These are phyloP conservation scores for Eucalyptus marginata DNA, from an alignment of 345 rosid species.

Conservation along the genomic window DNA sequence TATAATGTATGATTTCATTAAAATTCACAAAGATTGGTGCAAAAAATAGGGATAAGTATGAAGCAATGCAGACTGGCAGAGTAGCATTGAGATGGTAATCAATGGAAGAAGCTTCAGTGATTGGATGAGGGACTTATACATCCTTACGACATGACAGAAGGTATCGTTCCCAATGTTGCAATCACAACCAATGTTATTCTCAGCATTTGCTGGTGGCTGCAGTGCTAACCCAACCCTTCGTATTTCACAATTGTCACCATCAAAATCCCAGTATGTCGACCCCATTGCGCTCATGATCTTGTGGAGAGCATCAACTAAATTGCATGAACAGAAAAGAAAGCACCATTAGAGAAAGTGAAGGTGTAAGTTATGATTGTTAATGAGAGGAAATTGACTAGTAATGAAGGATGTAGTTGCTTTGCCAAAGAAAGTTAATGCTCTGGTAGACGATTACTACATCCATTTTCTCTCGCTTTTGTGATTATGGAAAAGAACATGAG, in stretches of 20 bases:
- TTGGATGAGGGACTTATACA: conserved; percentile 13
- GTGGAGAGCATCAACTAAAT: conserved; percentile 37
- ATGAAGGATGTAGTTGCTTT: not conserved
- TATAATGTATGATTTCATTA: not conserved
- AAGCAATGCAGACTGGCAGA: not conserved
- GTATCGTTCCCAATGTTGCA: conserved; percentile 14
- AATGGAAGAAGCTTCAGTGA: not conserved
- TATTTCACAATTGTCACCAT: conserved; percentile 21
- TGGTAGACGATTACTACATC: not conserved
- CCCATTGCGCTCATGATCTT: conserved; percentile 37
- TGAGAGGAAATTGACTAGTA: not conserved
- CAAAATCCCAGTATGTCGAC: conserved; percentile 32
- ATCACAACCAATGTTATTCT: conserved; percentile 13
- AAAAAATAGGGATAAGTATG: not conserved
- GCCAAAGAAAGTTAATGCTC: not conserved
- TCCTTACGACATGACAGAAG: conserved; percentile 12
- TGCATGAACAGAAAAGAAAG: not conserved
- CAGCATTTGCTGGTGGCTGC: not conserved
- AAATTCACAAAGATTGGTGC: not conserved
- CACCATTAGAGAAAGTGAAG: not conserved
- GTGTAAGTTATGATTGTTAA: too few relatives aligned
- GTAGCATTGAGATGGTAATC: not conserved
- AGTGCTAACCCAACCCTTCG: conserved; percentile 2
- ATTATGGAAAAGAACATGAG: not conserved
- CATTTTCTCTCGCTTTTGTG: not conserved